Evolutionary conservation across 495 filamentous ascomycete species (phyloP), one percentile per base, ranked within the genome.

Genomic region (Glonium stellatum): DNA sequence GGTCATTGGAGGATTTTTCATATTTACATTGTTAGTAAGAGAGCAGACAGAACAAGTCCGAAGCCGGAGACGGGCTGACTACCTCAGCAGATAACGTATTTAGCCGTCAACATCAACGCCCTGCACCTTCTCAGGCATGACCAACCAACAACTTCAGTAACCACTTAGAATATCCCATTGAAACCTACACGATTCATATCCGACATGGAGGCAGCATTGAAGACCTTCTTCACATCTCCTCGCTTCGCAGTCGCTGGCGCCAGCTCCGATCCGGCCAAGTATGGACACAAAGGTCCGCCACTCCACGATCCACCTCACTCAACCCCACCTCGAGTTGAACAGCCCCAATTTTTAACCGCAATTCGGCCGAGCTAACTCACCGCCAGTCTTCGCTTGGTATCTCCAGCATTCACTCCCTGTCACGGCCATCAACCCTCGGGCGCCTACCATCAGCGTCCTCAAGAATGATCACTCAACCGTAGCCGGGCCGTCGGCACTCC

Each of bases 171-270:
- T 6, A 11, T 11, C 2, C 10, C 13, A 44, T 11, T 44, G 39
- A 44, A 2, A 1, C 39, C 13, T 11, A 44, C 12, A 44, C 27
- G 39, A 13, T 11, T 18, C 25, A 23, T 23, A 51, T 19, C 21
- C 19, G 3, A 55, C 61, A 15, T 76, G 71, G 80, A 87, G 65
- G 73, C 80, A 51, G 78, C 83, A 31, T 85, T 91, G 47, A 82
- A 82, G 57, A 77, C 79, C 9, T 97, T 98, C 80, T 95, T 98
- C 79, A 79, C 80, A 25, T 87, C 88, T 18, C 81, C 87, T 36
- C 78, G 80, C 63, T 98, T 90, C 70, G 92, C 92, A 54, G 92
- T 98, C 44, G 90, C 92, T 37, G 92, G 92, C 60, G 93, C 93
- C 5, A 89, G 85, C 75, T 87, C 85, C 47, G 89, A 93, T 72